Conservation (phyloP, 78 protist genomes). For the Chrysochromulina tobinii region DNA sequence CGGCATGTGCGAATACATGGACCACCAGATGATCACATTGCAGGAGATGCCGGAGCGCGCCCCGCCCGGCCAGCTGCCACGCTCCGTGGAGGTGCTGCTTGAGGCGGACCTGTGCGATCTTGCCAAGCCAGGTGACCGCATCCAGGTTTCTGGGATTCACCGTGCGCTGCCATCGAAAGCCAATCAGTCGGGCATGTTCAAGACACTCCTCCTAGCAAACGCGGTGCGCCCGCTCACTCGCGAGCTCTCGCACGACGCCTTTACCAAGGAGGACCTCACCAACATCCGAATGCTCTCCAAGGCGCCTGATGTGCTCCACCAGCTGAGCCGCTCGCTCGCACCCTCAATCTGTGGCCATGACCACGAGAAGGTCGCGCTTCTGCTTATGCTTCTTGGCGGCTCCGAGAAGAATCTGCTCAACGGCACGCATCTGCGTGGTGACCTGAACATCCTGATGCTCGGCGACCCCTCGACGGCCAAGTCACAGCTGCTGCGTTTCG, state of each 20-base stretch:
- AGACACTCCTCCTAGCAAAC: slow-evolving; percentile 85
- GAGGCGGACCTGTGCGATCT: slow-evolving; percentile 92
- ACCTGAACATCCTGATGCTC: slow-evolving; percentile 93
- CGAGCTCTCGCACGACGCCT: not conserved
- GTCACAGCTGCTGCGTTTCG: slow-evolving; percentile 95
- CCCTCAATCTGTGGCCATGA: slow-evolving; percentile 85
- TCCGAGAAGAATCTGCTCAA: slow-evolving; percentile 83
- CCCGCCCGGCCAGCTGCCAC: slow-evolving; percentile 98
- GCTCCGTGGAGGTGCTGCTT: slow-evolving; percentile 85
- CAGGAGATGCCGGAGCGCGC: slow-evolving; percentile 98
- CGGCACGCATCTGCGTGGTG: slow-evolving; percentile 66
- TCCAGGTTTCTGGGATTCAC: slow-evolving; percentile 52
- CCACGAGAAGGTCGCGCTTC: slow-evolving; percentile 78
- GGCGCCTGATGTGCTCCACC: slow-evolving; percentile 41
- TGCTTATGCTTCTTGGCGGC: slow-evolving; percentile 96
- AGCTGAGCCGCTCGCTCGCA: slow-evolving; percentile 87
- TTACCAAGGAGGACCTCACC: slow-evolving; percentile 25
- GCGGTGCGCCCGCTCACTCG: slow-evolving; percentile 29
- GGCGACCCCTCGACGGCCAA: slow-evolving; percentile 99
- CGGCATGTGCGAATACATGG: slow-evolving; percentile 91
- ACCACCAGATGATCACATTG: slow-evolving; percentile 71
- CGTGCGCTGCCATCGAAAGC: slow-evolving; percentile 41
- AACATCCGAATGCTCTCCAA: not conserved
- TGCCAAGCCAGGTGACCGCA: slow-evolving; percentile 96
- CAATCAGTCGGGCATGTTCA: slow-evolving; percentile 25